Evolutionary conservation across 2,329 filamentous ascomycete species (phyloP).

Genomic region (Venturia effusa): DNA sequence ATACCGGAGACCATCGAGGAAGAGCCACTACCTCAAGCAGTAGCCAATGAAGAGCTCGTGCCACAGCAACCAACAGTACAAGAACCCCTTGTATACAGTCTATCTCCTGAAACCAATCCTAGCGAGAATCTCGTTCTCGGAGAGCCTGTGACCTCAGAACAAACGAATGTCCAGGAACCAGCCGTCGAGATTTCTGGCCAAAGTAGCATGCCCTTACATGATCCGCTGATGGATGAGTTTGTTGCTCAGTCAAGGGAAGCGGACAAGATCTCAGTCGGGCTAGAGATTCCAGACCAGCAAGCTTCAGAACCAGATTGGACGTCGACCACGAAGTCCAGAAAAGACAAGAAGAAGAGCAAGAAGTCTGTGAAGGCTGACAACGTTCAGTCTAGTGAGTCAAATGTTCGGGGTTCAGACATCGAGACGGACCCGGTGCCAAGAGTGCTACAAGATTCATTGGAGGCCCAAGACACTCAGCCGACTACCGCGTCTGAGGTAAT

Average conservation of each 20-base stretch:
- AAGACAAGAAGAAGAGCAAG: constrained; percentile 12
- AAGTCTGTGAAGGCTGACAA: not conserved
- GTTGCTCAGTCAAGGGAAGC: not conserved
- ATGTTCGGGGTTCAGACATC: not conserved
- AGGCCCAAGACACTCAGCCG: not conserved
- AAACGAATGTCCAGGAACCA: not conserved
- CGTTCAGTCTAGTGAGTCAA: not conserved
- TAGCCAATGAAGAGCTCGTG: not conserved
- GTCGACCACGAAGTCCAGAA: constrained; percentile 24
- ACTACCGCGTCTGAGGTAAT: not conserved
- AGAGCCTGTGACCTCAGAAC: not conserved
- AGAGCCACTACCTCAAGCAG: not conserved
- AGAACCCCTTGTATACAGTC: not conserved
- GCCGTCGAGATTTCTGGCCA: not conserved
- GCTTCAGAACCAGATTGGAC: constrained; percentile 6
- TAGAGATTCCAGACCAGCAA: not conserved
- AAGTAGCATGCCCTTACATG: not conserved
- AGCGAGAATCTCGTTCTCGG: too few species aligned
- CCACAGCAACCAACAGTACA: not conserved
- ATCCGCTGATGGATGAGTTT: not conserved
- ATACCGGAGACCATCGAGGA: not conserved
- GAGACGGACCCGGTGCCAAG: not conserved
- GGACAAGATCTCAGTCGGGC: not conserved
- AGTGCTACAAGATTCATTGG: not conserved
- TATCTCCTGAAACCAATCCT: not conserved